A percentile compares a stretch with the other conserved stretches of the same genome.
Conservation (phyloP, 2,329 filamentous ascomycete species). For the Blumeria hordei region DNA sequence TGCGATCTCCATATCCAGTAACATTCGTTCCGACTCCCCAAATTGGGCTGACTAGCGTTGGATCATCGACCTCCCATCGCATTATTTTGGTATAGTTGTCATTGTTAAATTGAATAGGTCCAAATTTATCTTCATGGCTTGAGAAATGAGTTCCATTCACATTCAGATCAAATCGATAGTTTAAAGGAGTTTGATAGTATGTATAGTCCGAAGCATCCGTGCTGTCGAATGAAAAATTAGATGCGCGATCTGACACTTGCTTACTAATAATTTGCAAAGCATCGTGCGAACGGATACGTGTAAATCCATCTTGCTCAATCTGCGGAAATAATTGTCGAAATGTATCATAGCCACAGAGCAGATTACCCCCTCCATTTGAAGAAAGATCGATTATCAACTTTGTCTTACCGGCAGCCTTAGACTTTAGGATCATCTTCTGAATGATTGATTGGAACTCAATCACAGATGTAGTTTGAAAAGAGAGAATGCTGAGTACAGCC, state of each 20-base stretch:
- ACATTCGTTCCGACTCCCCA: constrained; percentile 12
- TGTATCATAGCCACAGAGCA: constrained; percentile 22
- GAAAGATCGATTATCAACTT: constrained; percentile 38
- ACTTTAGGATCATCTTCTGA: constrained; percentile 20
- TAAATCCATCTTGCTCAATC: constrained; percentile 9
- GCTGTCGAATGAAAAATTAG: constrained; percentile 5
- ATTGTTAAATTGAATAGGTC: constrained; percentile 5
- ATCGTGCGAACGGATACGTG: constrained; percentile 8
- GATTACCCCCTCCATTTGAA: constrained; percentile 31
- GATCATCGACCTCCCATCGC: constrained; percentile 10
- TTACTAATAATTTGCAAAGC: constrained; percentile 7
- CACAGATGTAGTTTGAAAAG: constrained; percentile 7
- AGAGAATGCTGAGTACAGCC: constrained; percentile 9
- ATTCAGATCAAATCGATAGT: constrained; percentile 9
- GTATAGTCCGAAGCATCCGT: constrained; percentile 5
- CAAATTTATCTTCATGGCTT: constrained; percentile 8
- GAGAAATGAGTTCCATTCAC: constrained; percentile 7
- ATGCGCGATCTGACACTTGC: constrained; percentile 5
- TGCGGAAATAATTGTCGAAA: constrained; percentile 20
- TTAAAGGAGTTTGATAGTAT: constrained; percentile 5
- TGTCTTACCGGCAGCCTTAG: constrained; percentile 23
- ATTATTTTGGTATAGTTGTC: constrained; percentile 6
- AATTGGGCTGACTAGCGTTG: constrained; percentile 5
- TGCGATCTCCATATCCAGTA: constrained; percentile 13
- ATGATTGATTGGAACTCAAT: constrained; percentile 9